A percentile compares a stretch with the other conserved stretches of the same genome.
These are phyloP conservation scores for Colletotrichum horii DNA, from an alignment of 2,329 filamentous ascomycete genomes.

Conservation along the genomic window DNA sequence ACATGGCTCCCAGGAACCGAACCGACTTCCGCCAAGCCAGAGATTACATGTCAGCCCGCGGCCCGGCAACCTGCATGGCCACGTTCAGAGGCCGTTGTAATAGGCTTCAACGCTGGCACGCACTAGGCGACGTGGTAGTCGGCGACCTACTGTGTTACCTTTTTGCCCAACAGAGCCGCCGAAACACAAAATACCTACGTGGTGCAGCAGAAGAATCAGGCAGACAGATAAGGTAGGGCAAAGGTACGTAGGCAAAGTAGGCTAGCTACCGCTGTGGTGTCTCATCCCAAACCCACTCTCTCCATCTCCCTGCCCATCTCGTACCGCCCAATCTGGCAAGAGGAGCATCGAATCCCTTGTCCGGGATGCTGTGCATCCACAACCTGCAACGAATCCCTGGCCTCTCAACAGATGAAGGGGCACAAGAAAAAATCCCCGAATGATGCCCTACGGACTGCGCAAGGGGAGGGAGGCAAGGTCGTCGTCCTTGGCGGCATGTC, in stretches of 20 bases:
- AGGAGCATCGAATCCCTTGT: neutral
- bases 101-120: neutral
- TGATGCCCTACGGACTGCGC: neutral
- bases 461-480: neutral
- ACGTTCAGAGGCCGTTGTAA: neutral
- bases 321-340: neutral
- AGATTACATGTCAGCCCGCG: neutral
- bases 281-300: neutral
- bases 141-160: conserved; percentile 4
- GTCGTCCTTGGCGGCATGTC: neutral
- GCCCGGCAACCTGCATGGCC: neutral
- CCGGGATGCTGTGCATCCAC: neutral
- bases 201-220: neutral
- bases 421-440: neutral
- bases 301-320: neutral
- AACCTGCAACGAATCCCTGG: neutral
- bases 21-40: neutral
- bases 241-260: neutral
- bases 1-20: neutral
- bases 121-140: neutral
- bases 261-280: neutral
- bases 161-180: neutral
- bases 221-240: neutral
- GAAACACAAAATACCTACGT: neutral
- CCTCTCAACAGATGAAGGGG: neutral